Conservation (phyloP, 257 asterid species). For the Rauvolfia tetraphylla region DNA sequence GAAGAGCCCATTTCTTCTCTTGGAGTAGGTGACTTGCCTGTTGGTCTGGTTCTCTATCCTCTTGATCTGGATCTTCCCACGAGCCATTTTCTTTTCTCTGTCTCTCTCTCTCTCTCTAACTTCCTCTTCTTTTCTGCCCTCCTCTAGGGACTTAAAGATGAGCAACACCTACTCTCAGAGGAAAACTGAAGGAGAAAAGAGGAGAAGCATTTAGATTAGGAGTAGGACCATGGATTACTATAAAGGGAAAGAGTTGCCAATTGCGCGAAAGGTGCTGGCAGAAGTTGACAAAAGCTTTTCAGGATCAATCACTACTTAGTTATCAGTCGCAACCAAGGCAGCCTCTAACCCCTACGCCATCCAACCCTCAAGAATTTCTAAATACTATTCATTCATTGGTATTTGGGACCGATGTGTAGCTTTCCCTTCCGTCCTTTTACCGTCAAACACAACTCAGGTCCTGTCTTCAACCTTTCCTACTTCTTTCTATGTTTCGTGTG, state of each 20-base stretch:
- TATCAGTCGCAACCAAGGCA: constrained; percentile 58
- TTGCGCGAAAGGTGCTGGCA: constrained; percentile 53
- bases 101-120: background rate
- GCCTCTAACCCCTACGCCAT: background rate
- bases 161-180: background rate
- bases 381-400: background rate
- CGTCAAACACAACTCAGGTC: constrained; percentile 1
- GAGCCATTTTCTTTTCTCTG: constrained; percentile 49
- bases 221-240: constrained; percentile 34
- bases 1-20: constrained; percentile 95
- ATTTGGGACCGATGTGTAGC: constrained; percentile 1
- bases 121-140: background rate
- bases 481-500: background rate
- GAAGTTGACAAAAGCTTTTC: constrained; percentile 46
- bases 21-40: constrained; percentile 93
- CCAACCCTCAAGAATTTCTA: background rate
- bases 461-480: constrained; percentile 4
- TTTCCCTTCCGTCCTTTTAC: constrained; percentile 2
- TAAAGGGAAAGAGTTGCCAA: constrained; percentile 51
- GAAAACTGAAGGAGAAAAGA: constrained; percentile 14
- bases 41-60: constrained; percentile 91
- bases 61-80: constrained; percentile 99
- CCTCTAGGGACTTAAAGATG: background rate
- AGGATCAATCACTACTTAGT: constrained; percentile 69
- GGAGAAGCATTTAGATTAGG: constrained; percentile 9